A percentile compares a stretch with the other conserved stretches of the same genome.
phyloP scores from a whole-genome alignment of 257 asterid genomes.

The Gentiana macrophylla region DNA sequence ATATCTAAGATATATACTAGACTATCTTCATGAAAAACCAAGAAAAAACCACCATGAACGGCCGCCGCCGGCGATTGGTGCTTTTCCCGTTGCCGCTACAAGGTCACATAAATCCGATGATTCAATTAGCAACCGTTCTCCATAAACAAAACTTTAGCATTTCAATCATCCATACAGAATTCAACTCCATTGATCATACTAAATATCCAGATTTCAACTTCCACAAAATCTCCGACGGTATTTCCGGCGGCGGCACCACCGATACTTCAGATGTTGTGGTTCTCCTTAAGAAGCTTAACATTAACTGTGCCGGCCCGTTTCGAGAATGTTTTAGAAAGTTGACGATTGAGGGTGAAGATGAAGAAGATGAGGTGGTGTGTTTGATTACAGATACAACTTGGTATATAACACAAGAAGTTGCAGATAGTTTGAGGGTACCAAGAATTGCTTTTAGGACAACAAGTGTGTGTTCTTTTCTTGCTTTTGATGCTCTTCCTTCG shows the following conservation, averaged over 20 bases:
- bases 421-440: constrained; percentile 10
- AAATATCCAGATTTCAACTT: constrained; percentile 18
- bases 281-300: constrained; percentile 7
- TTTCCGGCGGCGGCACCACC: constrained; percentile 6
- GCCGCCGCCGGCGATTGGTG: constrained; percentile 7
- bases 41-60: neutral
- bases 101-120: constrained; percentile 24
- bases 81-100: constrained; percentile 19
- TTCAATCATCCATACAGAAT: constrained; percentile 14
- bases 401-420: constrained; percentile 11
- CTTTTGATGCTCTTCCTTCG: constrained; percentile 5
- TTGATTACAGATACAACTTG: constrained; percentile 14
- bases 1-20: too few relatives aligned
- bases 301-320: constrained; percentile 9
- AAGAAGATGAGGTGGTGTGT: constrained; percentile 3
- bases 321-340: constrained; percentile 8
- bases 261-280: neutral
- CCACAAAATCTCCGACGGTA: constrained; percentile 10
- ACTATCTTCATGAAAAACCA: constrained; percentile 4
- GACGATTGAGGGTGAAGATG: neutral
- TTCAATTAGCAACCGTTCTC: constrained; percentile 21
- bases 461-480: constrained; percentile 14
- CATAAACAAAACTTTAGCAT: constrained; percentile 9
- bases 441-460: constrained; percentile 23
- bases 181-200: constrained; percentile 12